phyloP scores from a whole-genome alignment of 1,284 basidiomycete species.

The Neonothopanus nambi region DNA sequence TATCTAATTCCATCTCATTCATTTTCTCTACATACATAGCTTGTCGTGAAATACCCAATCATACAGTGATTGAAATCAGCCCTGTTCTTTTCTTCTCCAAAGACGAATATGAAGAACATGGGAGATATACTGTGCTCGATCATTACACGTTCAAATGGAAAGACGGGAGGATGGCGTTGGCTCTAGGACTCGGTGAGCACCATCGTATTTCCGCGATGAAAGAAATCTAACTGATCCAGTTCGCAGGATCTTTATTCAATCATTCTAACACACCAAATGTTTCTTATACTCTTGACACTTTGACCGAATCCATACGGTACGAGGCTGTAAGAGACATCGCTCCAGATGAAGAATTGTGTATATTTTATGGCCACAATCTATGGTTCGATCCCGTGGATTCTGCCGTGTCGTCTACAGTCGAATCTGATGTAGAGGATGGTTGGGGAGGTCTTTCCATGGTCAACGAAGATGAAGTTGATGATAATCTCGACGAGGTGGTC shows the following conservation, averaged over 20 bases:
- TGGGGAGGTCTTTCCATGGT: slow-evolving; percentile 43
- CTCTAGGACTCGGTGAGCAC: slow-evolving; percentile 79
- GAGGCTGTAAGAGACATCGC: slow-evolving; percentile 54
- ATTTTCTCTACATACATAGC: slow-evolving; percentile 40
- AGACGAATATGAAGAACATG: slow-evolving; percentile 72
- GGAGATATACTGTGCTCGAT: slow-evolving; percentile 73
- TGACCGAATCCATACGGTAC: slow-evolving; percentile 67
- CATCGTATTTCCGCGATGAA: no score
- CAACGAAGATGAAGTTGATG: slow-evolving; percentile 24
- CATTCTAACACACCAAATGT: slow-evolving; percentile 75
- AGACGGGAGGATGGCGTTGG: slow-evolving; percentile 82
- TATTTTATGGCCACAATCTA: slow-evolving; percentile 72
- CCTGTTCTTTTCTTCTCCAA: slow-evolving; percentile 82
- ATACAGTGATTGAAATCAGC: slow-evolving; percentile 78
- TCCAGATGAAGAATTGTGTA: slow-evolving; percentile 74
- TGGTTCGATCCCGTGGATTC: slow-evolving; percentile 57
- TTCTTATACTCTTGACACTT: slow-evolving; percentile 56
- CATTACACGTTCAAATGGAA: slow-evolving; percentile 87
- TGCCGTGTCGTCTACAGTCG: not conserved
- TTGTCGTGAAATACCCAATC: slow-evolving; percentile 54
- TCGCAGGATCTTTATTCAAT: slow-evolving; percentile 77
- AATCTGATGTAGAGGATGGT: slow-evolving; percentile 36
- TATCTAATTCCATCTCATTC: no score
- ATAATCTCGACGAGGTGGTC: no score
- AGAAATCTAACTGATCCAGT: no score